A percentile compares a stretch with the other conserved stretches of the same genome.
Conservation (phyloP, 2,329 filamentous ascomycete genomes). For the Aquanectria penicillioides region DNA sequence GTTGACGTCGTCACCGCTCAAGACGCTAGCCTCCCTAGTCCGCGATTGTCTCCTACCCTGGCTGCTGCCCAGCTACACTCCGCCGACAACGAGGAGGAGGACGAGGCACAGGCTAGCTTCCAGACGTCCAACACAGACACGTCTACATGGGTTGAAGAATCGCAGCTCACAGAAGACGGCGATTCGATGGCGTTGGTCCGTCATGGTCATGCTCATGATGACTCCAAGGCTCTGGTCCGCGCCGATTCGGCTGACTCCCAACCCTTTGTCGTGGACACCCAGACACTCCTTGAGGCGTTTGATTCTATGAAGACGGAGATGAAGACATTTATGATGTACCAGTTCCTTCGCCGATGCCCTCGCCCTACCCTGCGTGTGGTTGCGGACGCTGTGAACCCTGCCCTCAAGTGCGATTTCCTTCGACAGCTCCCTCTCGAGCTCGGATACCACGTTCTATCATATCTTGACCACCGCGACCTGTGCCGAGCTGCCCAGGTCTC, state of each 20-base stretch:
- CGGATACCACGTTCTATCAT: conserved; percentile 86
- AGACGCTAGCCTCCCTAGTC: conserved; percentile 93
- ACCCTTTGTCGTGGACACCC: conserved; percentile 77
- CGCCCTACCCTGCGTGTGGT: conserved; percentile 90
- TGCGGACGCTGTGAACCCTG: conserved; percentile 90
- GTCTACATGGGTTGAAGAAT: conserved; percentile 52
- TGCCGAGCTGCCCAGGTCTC: conserved; percentile 93
- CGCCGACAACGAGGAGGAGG: conserved; percentile 57
- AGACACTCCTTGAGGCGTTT: conserved; percentile 86
- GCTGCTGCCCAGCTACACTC: conserved; percentile 70
- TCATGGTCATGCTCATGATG: conserved; percentile 34
- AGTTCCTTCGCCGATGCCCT: conserved; percentile 87
- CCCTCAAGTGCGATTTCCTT: conserved; percentile 93
- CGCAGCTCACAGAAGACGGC: conserved; percentile 50
- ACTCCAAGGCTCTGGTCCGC: conserved; percentile 40
- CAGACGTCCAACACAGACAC: conserved; percentile 44
- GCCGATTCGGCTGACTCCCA: conserved; percentile 29
- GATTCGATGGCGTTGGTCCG: conserved; percentile 42
- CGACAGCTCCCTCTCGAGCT: conserved; percentile 85
- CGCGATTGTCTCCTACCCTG: conserved; percentile 90
- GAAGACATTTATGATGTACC: conserved; percentile 97
- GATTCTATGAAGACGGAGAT: conserved; percentile 90
- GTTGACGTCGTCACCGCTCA: conserved; percentile 79
- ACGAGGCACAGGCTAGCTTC: conserved; percentile 49
- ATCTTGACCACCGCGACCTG: conserved; percentile 85